Evolutionary conservation across 2,329 filamentous ascomycete species (phyloP).

Genomic region (Neoarthrinium moseri): DNA sequence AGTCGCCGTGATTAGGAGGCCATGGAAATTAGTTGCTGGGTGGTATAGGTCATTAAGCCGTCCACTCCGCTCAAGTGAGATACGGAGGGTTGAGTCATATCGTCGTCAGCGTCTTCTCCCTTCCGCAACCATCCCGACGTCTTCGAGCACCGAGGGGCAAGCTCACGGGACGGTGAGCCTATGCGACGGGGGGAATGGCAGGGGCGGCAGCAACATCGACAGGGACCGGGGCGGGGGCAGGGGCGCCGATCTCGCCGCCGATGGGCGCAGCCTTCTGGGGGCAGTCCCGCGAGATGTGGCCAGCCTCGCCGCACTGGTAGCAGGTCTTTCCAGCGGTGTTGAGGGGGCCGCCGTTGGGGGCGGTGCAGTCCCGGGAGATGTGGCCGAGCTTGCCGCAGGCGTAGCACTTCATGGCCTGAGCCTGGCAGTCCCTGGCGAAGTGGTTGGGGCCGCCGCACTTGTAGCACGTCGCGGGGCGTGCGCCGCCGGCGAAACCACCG

Average conservation of each 20-base stretch:
- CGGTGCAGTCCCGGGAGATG: conserved; percentile 91
- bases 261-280: conserved; percentile 68
- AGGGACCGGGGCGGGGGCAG: conserved; percentile 20
- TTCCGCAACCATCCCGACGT: conserved; percentile 8
- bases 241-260: conserved; percentile 43
- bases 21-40: conserved; percentile 8
- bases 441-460: conserved; percentile 89
- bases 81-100: conserved; percentile 8
- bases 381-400: conserved; percentile 94
- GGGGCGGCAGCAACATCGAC: conserved; percentile 24
- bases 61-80: neutral
- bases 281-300: conserved; percentile 95
- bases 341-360: conserved; percentile 91
- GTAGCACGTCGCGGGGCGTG: conserved; percentile 70
- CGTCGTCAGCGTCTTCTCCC: conserved; percentile 10
- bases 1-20: neutral
- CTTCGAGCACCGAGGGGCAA: neutral
- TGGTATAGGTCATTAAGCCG: conserved; percentile 7
- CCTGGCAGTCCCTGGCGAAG: conserved; percentile 97
- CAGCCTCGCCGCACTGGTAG: conserved; percentile 94
- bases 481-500: conserved; percentile 69
- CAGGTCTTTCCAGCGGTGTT: conserved; percentile 98
- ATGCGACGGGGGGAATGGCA: conserved; percentile 29
- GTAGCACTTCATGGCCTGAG: conserved; percentile 98
- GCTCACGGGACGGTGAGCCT: conserved; percentile 9